Conservation (phyloP, 805 yeast species). For the Saccharomycopsis microspora region DNA sequence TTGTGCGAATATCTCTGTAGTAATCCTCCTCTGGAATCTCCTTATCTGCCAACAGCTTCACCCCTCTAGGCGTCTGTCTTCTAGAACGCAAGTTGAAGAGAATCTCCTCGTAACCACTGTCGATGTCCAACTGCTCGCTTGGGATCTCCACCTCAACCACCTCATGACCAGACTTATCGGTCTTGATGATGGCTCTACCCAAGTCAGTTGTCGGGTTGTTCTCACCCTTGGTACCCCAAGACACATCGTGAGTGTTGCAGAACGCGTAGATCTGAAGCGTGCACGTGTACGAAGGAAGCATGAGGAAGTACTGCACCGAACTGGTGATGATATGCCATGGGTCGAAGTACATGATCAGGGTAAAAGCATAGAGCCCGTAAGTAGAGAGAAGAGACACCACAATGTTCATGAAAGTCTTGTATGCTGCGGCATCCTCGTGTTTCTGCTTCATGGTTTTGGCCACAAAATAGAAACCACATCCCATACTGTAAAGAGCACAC, state of each 20-base stretch:
- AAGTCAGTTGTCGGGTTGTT: conserved; percentile 56
- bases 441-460: conserved; percentile 37
- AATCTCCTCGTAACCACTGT: conserved; percentile 69
- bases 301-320: conserved; percentile 74
- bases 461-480: conserved; percentile 77
- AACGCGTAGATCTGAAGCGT: conserved; percentile 92
- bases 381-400: conserved; percentile 82
- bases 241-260: conserved; percentile 95
- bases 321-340: conserved; percentile 96
- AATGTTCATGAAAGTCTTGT: conserved; percentile 56
- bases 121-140: conserved; percentile 62
- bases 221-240: conserved; percentile 99
- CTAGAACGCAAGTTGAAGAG: conserved; percentile 62
- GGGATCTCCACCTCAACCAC: conserved; percentile 73
- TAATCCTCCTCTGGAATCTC: conserved; percentile 57
- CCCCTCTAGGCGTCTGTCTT: conserved; percentile 45
- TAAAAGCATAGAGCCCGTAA: conserved; percentile 75
- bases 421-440: conserved; percentile 23
- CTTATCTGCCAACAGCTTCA: conserved; percentile 28
- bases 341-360: conserved; percentile 78
- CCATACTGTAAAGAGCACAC: conserved; percentile 72
- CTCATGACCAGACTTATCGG: conserved; percentile 73
- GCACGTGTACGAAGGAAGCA: conserved; percentile 87
- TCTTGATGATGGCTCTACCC: conserved; percentile 73
- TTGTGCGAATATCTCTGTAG: conserved; percentile 87